These are phyloP conservation scores for Saraca asoca DNA, from an alignment of 331 rosid genomes.

Conservation along the genomic window DNA sequence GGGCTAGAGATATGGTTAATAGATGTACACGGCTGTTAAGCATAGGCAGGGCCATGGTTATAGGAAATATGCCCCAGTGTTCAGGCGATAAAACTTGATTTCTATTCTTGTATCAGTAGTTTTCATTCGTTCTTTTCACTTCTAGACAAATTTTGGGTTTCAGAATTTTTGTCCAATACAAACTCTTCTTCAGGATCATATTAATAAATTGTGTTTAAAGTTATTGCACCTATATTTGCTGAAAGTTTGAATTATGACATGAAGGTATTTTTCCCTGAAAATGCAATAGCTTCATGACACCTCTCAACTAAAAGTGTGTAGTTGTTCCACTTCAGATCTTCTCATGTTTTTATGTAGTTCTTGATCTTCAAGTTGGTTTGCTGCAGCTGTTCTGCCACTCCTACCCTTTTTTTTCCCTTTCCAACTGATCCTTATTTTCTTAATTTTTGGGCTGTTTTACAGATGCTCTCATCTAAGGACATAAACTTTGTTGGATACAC, in stretches of 20 bases:
- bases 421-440: slow-evolving; percentile 23
- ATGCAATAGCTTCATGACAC: too few species aligned
- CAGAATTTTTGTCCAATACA: slow-evolving; percentile 7
- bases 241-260: slow-evolving; percentile 2
- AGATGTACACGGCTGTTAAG: slow-evolving; percentile 22
- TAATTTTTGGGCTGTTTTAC: slow-evolving; percentile 38
- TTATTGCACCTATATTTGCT: not conserved
- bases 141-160: slow-evolving; percentile 16
- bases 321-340: not conserved
- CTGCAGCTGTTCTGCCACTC: slow-evolving; percentile 18
- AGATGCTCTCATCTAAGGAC: slow-evolving; percentile 99
- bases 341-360: slow-evolving; percentile 2
- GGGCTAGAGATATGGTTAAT: not conserved
- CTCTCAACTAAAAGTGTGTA: not conserved
- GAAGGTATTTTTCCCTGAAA: slow-evolving; percentile 9
- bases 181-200: slow-evolving; percentile 15
- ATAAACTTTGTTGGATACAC: slow-evolving; percentile 95
- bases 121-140: slow-evolving; percentile 9
- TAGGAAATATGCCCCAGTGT: too few species aligned
- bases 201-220: slow-evolving; percentile 15
- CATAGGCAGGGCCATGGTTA: slow-evolving; percentile 24
- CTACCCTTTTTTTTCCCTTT: slow-evolving; percentile 4
- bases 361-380: slow-evolving; percentile 17
- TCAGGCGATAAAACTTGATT: too few species aligned
- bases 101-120: slow-evolving; percentile 8